Percentiles rank a stretch among this genome's conserved stretches.
These are phyloP conservation scores for Lactarius quietus DNA, from an alignment of 768 basidiomycete genomes.

Conservation along the genomic window DNA sequence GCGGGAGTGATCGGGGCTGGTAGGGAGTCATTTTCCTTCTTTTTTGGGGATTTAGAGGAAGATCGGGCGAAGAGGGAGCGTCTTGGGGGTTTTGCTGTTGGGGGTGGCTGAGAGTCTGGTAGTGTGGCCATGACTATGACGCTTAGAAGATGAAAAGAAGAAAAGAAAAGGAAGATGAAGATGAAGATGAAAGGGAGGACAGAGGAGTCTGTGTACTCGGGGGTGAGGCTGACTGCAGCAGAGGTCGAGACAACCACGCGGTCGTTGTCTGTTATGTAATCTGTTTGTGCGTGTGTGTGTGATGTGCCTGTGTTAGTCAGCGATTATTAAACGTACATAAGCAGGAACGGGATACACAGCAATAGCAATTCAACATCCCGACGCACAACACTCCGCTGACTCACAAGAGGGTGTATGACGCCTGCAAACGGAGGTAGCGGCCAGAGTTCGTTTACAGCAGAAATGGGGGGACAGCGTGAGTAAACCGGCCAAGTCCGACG, in stretches of 20 bases:
- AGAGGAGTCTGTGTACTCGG: background rate
- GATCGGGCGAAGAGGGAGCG: slow-evolving; percentile 23
- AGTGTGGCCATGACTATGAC: background rate
- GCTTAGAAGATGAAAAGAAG: background rate
- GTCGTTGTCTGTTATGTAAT: background rate
- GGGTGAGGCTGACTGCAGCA: slow-evolving; percentile 11
- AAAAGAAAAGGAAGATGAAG: background rate
- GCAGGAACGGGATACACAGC: slow-evolving; percentile 5
- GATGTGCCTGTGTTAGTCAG: background rate
- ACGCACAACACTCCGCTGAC: background rate
- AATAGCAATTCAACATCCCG: slow-evolving; percentile 16
- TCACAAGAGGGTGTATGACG: background rate
- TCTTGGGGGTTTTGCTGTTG: slow-evolving; percentile 15
- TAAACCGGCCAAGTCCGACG: slow-evolving; percentile 25
- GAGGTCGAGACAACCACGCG: slow-evolving; percentile 10
- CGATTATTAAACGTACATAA: slow-evolving; percentile 13
- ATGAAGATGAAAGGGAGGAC: background rate
- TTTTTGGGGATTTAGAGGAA: slow-evolving; percentile 21
- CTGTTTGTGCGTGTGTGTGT: background rate
- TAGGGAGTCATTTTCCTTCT: slow-evolving; percentile 16
- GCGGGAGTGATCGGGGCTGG: background rate
- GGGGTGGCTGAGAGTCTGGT: background rate
- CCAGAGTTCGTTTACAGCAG: slow-evolving; percentile 3
- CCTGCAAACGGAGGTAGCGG: background rate
- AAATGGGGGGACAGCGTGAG: slow-evolving; percentile 22